Base-by-base conservation (phyloP, 805 yeast genomes). In the Kluyveromyces nonfermentans region DNA sequence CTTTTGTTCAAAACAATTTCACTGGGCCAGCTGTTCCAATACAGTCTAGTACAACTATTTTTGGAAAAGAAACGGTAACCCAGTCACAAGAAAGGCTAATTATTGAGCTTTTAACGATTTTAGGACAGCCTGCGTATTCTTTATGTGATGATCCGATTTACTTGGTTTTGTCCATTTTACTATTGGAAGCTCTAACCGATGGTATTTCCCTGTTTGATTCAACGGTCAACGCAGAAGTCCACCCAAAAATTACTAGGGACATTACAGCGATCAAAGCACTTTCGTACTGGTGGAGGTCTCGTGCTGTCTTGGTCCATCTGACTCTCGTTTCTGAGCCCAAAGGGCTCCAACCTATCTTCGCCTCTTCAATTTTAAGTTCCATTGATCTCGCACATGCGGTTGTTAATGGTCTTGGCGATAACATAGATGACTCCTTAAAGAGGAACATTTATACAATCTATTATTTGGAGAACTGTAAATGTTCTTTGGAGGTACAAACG, bases 121-220 rank as follows among this genome's bases (percentile, higher is more conserved):
- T 77, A 51, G 95, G 96, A 8, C 86, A 83, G 56, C 68, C 73
- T 3, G 82, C 88, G 0, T 85, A 86, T 54, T 78, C 74, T 43
- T 72, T 84, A 12, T 63, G 72, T 39, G 76, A 71, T 5, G 65
- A 72, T 33, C 77, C 82, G 33, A 65, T 68, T 30, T 70, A 70
- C 43, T 65, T 73, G 40, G 57, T 68, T 1, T 44, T 76, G 7
- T 52, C 80, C 0, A 53, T 77, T 21, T 54, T 70, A 7, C 30
- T 76, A 1, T 60, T 80, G 4, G 78, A 75, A 50, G 48, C 45
- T 16, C 45, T 75, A 4, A 63, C 70, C 2, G 53, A 46, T 2
- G 56, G 61, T 18, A 62, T 67, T 6, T 51, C 67, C 3, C 43
- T 68, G 18, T 55, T 57, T 20, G 40, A 35, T n/a, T 45, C 36